These are phyloP conservation scores for Phialocephala subalpina DNA, from an alignment of 2,329 filamentous ascomycete species.

Conservation along the genomic window DNA sequence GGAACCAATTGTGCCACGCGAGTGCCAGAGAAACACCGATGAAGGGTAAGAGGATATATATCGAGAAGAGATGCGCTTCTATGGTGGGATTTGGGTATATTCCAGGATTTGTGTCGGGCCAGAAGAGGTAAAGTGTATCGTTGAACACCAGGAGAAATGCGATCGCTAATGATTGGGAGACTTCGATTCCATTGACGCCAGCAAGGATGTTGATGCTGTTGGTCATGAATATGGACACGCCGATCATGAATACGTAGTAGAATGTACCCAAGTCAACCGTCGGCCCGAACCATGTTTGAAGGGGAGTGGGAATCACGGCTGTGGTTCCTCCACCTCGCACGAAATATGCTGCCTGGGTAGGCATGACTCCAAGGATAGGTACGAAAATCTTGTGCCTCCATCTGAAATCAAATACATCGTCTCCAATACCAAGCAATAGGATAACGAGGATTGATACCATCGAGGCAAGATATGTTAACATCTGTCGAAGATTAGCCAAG, in stretches of 20 bases:
- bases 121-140: slow-evolving; percentile 86
- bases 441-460: slow-evolving; percentile 92
- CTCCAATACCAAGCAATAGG: slow-evolving; percentile 89
- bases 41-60: slow-evolving; percentile 94
- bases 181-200: slow-evolving; percentile 98
- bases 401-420: slow-evolving; percentile 97
- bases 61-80: slow-evolving; percentile 93
- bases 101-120: slow-evolving; percentile 81
- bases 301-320: slow-evolving; percentile 86
- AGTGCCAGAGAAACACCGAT: slow-evolving; percentile 90
- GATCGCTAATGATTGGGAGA: slow-evolving; percentile 91
- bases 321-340: slow-evolving; percentile 98
- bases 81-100: slow-evolving; percentile 88
- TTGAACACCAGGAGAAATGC: slow-evolving; percentile 85
- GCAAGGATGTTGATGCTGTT: slow-evolving; percentile 99
- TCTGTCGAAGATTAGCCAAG: slow-evolving; percentile 55
- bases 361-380: slow-evolving; percentile 90
- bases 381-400: slow-evolving; percentile 99
- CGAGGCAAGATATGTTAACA: slow-evolving; percentile 93
- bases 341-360: slow-evolving; percentile 95
- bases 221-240: slow-evolving; percentile 94
- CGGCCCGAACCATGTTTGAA: slow-evolving; percentile 81
- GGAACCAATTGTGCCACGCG: slow-evolving; percentile 93
- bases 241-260: slow-evolving; percentile 98
- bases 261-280: slow-evolving; percentile 82